These are phyloP conservation scores for Teunomyces cretensis DNA, from an alignment of 805 yeast genomes.

Conservation along the genomic window DNA sequence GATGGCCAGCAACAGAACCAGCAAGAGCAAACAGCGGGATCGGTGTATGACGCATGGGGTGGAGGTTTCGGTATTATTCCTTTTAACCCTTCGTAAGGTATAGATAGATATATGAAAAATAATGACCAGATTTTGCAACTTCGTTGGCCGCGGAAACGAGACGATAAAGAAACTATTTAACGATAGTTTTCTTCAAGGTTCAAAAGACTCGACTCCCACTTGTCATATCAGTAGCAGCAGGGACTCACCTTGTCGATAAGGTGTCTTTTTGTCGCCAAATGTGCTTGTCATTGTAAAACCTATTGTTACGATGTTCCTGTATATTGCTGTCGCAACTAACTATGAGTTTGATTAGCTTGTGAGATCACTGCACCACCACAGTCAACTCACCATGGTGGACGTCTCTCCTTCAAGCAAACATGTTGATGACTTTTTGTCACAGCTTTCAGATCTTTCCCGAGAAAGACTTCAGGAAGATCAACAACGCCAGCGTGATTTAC, in stretches of 20 bases:
- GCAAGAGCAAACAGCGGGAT: slow-evolving; percentile 7
- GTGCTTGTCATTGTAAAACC: no score
- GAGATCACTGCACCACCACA: neutral
- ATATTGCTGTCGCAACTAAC: neutral
- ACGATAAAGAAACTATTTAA: no score
- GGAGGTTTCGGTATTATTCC: slow-evolving; percentile 41
- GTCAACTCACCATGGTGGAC: slow-evolving; percentile 10
- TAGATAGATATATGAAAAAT: no score
- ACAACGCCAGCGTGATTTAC: slow-evolving; percentile 32
- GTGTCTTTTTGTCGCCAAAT: no score
- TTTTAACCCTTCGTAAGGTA: slow-evolving; percentile 38
- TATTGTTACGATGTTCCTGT: no score
- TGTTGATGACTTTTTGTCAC: slow-evolving; percentile 39
- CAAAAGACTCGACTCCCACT: no score
- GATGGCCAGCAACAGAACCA: slow-evolving; percentile 10
- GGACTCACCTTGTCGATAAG: no score
- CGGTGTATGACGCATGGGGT: slow-evolving; percentile 31
- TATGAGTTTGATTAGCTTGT: neutral
- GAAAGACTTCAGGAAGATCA: slow-evolving; percentile 34
- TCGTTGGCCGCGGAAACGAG: no score
- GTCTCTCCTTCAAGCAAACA: slow-evolving; percentile 31
- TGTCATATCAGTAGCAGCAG: no score
- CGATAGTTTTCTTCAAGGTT: no score
- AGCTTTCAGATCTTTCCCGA: slow-evolving; percentile 36
- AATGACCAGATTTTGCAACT: no score